phyloP scores from a whole-genome alignment of 148 eudicot genomes.

The Pharnaceum exiguum region DNA sequence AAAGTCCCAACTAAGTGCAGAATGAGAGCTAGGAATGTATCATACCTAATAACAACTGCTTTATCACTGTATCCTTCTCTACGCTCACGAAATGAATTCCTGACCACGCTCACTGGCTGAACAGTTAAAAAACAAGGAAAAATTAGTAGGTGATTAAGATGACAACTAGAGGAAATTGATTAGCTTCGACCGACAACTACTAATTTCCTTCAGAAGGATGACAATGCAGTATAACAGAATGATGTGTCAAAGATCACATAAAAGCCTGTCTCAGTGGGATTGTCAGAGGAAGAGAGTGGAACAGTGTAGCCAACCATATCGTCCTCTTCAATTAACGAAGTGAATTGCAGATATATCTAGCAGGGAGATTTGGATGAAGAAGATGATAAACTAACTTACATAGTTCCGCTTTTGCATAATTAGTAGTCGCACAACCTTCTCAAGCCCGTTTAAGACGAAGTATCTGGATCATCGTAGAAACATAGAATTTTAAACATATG shows the following conservation, averaged over 20 bases:
- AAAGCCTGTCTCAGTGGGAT: too few relatives aligned
- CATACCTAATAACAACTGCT: constrained; percentile 94
- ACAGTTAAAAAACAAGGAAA: neutral
- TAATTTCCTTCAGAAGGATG: too few relatives aligned
- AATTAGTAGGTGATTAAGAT: constrained; percentile 4
- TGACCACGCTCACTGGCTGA: constrained; percentile 82
- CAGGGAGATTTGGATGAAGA: too few relatives aligned
- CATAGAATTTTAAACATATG: too few relatives aligned
- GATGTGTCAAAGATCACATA: too few relatives aligned
- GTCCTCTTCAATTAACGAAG: too few relatives aligned
- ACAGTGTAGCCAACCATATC: too few relatives aligned
- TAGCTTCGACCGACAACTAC: too few relatives aligned
- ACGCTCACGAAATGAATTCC: constrained; percentile 74
- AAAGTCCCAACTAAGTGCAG: neutral
- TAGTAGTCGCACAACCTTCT: constrained; percentile 76
- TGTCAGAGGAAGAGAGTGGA: too few relatives aligned
- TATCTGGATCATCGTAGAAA: too few relatives aligned
- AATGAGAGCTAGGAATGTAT: constrained; percentile 3
- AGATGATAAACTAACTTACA: constrained; percentile 45
- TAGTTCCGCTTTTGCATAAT: constrained; percentile 86
- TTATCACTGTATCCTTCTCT: constrained; percentile 90
- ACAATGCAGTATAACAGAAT: too few relatives aligned
- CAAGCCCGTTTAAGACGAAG: constrained; percentile 85
- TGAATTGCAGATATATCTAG: too few relatives aligned
- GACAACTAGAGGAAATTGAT: neutral